Conservation (phyloP, 768 basidiomycete genomes). For the Pleurotus tuoliensis region DNA sequence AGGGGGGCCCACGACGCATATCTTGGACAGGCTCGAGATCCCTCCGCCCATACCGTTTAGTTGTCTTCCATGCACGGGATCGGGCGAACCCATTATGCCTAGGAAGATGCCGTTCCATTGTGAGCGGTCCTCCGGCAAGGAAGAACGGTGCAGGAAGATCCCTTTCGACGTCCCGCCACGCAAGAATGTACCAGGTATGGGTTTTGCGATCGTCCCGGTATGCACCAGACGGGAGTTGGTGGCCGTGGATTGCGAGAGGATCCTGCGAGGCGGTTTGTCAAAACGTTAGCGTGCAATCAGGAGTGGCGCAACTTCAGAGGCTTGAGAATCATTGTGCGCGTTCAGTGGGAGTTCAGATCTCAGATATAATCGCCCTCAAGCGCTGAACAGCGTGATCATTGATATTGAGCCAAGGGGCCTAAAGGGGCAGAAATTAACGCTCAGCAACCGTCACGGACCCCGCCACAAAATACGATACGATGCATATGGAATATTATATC, state of each 20-base stretch:
- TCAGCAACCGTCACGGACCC: too few relatives aligned
- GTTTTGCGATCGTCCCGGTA: constrained; percentile 20
- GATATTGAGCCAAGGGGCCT: too few relatives aligned
- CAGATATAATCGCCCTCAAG: too few relatives aligned
- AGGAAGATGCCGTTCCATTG: constrained; percentile 63
- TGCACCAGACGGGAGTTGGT: background rate
- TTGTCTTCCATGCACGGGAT: constrained; percentile 62
- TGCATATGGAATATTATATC: background rate
- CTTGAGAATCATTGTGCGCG: too few relatives aligned
- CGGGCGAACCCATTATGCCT: constrained; percentile 80
- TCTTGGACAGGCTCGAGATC: constrained; percentile 69
- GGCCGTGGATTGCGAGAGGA: too few relatives aligned
- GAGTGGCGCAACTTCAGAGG: too few relatives aligned
- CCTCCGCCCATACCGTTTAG: constrained; percentile 84
- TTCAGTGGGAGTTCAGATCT: too few relatives aligned
- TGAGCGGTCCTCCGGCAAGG: constrained; percentile 46
- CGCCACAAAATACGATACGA: background rate
- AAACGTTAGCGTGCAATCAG: too few relatives aligned
- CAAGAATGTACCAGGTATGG: constrained; percentile 52
- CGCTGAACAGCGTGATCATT: too few relatives aligned
- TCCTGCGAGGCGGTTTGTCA: too few relatives aligned
- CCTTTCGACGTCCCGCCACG: constrained; percentile 81
- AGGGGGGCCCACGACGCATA: constrained; percentile 58
- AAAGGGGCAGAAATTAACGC: too few relatives aligned
- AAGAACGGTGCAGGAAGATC: constrained; percentile 52